phyloP scores from a whole-genome alignment of 495 filamentous ascomycete genomes.

The Trichoderma parareesei region DNA sequence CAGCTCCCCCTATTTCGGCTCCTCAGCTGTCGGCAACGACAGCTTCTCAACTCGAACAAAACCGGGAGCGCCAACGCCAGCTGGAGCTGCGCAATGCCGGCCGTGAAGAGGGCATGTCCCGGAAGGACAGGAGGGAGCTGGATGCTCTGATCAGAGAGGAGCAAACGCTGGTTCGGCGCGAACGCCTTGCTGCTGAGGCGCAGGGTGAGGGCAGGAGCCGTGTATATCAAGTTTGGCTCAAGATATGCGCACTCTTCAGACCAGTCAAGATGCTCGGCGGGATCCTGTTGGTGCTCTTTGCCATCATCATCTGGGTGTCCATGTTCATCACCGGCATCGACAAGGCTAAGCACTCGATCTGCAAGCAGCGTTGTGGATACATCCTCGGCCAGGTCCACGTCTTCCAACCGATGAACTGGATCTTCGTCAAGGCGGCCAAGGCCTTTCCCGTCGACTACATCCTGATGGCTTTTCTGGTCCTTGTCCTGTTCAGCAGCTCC shows the following conservation, averaged over 20 bases:
- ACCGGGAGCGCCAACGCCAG: constrained; percentile 84
- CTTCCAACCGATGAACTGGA: constrained; percentile 91
- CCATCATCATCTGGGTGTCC: constrained; percentile 70
- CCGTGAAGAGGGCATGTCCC: constrained; percentile 60
- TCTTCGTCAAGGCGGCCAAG: constrained; percentile 72
- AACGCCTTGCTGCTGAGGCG: constrained; percentile 76
- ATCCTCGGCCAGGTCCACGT: constrained; percentile 85
- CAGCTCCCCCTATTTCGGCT: constrained; percentile 70
- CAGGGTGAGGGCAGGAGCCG: constrained; percentile 62
- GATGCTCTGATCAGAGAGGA: constrained; percentile 84
- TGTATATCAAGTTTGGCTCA: constrained; percentile 65
- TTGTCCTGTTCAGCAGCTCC: constrained; percentile 79
- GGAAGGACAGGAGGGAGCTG: constrained; percentile 81
- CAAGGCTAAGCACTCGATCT: constrained; percentile 90
- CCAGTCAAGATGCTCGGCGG: constrained; percentile 84
- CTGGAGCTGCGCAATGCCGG: constrained; percentile 80
- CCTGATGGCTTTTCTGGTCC: constrained; percentile 70
- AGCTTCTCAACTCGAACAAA: constrained; percentile 67
- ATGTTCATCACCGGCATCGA: constrained; percentile 96
- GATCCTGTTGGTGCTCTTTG: constrained; percentile 60
- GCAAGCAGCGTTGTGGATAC: constrained; percentile 86
- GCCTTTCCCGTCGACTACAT: constrained; percentile 90
- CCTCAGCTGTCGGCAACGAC: constrained; percentile 69
- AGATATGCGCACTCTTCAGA: constrained; percentile 64
- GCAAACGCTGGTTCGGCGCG: constrained; percentile 79